Conservation (phyloP, 2,329 filamentous ascomycete species). For the Colletotrichum higginsianum region DNA sequence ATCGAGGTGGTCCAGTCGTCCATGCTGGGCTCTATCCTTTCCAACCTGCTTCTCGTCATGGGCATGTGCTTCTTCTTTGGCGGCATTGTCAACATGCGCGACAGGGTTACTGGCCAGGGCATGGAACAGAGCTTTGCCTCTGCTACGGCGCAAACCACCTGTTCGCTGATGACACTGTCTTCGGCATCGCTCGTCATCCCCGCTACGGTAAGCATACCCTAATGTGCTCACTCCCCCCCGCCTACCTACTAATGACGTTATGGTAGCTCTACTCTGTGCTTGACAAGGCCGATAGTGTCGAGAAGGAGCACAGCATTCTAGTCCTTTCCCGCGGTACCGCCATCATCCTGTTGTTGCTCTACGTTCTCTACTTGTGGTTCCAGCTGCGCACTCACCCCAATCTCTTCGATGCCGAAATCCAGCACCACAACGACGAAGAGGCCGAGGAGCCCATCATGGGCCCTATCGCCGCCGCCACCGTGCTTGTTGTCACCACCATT, state of each 20-base stretch:
- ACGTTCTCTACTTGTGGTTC: conserved; percentile 83
- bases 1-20: conserved; percentile 98
- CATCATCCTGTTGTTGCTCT: conserved; percentile 81
- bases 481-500: conserved; percentile 79
- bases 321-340: conserved; percentile 82
- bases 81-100: conserved; percentile 74
- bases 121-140: conserved; percentile 81
- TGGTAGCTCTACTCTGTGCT: conserved; percentile 76
- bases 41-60: conserved; percentile 90
- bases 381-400: conserved; percentile 82
- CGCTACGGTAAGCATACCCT: conserved; percentile 69
- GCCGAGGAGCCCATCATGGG: conserved; percentile 68
- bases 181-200: conserved; percentile 86
- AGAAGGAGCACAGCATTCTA: conserved; percentile 72
- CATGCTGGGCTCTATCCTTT: conserved; percentile 96
- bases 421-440: conserved; percentile 50
- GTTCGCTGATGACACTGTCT: conserved; percentile 81
- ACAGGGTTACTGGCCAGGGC: conserved; percentile 66
- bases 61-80: conserved; percentile 86
- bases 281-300: conserved; percentile 57
- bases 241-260: conserved; percentile 10
- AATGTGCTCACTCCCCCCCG: background rate
- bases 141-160: conserved; percentile 83
- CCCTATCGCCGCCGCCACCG: conserved; percentile 74
- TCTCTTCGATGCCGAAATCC: conserved; percentile 74